phyloP scores from a whole-genome alignment of 441 rosid species.

The Metrosideros polymorpha region DNA sequence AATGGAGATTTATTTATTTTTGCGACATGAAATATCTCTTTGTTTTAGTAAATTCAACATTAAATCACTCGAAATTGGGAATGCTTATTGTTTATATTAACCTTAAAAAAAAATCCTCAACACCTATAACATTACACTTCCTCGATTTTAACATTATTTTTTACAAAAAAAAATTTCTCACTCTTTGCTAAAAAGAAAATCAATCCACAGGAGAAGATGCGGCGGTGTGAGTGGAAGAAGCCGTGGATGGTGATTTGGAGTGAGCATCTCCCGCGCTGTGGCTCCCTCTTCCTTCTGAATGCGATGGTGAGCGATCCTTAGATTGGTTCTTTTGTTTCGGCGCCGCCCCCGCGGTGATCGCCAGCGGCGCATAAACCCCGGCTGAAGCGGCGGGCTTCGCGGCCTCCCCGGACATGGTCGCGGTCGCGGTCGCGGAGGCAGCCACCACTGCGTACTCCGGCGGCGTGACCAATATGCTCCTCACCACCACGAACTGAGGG shows the following conservation, averaged over 20 bases:
- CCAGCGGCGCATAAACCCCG: slow-evolving; percentile 40
- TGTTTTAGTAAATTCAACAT: background rate
- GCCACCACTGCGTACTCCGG: slow-evolving; percentile 34
- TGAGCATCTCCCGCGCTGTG: slow-evolving; percentile 27
- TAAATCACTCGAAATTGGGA: background rate
- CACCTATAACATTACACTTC: background rate
- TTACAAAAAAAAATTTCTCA: too few relatives aligned
- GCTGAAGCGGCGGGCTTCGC: slow-evolving; percentile 6
- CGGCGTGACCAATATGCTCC: slow-evolving; percentile 84
- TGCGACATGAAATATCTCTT: too few relatives aligned
- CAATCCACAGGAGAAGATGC: slow-evolving; percentile 38
- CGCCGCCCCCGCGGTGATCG: slow-evolving; percentile 24
- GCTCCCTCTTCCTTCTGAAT: slow-evolving; percentile 32
- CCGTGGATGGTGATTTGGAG: slow-evolving; percentile 48
- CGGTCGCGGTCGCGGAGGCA: slow-evolving; percentile 1
- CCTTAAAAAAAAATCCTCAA: background rate
- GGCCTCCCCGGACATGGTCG: slow-evolving; percentile 24
- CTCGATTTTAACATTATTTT: background rate
- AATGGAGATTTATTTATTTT: too few relatives aligned
- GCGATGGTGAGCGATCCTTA: slow-evolving; percentile 1
- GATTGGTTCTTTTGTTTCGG: slow-evolving; percentile 5
- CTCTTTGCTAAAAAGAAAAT: slow-evolving; percentile 19
- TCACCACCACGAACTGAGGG: slow-evolving; percentile 82
- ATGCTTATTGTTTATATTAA: background rate
- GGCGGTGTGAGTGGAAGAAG: slow-evolving; percentile 62